Conservation (phyloP, 1,284 basidiomycete species). For the Trichosporon coremiiforme region DNA sequence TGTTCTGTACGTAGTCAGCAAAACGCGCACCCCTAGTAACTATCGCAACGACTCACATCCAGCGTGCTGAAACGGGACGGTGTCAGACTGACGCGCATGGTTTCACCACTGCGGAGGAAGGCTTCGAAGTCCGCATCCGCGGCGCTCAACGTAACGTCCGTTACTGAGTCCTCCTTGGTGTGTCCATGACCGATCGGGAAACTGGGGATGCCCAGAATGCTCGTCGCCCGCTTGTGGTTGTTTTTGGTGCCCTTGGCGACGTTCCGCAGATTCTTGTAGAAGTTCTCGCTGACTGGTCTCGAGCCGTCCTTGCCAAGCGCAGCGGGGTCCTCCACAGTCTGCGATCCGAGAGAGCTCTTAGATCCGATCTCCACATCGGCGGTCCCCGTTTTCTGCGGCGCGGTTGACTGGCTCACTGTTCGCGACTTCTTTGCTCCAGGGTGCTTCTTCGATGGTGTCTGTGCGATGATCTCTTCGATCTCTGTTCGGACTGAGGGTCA, state of each 20-base stretch:
- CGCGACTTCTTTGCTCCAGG: conserved; percentile 10
- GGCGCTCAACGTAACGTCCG: conserved; percentile 46
- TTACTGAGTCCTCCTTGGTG: conserved; percentile 15
- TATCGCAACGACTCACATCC: conserved; percentile 64
- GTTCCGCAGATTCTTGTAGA: conserved; percentile 22
- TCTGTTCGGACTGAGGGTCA: conserved; percentile 19
- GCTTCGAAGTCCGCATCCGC: conserved; percentile 77
- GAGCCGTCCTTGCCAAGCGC: conserved; percentile 5
- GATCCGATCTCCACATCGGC: background rate
- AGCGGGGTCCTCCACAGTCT: background rate
- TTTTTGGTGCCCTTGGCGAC: conserved; percentile 18
- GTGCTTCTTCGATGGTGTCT: conserved; percentile 4
- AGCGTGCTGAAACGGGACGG: conserved; percentile 86
- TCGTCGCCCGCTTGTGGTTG: conserved; percentile 25
- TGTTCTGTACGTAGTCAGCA: conserved; percentile 15
- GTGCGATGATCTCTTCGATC: background rate
- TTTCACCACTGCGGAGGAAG: conserved; percentile 79
- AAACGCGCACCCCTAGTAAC: background rate
- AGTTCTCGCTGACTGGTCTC: conserved; percentile 27
- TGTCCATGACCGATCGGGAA: conserved; percentile 2
- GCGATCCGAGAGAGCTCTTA: background rate
- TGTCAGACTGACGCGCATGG: conserved; percentile 92
- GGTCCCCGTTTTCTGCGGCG: background rate
- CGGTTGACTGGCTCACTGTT: background rate
- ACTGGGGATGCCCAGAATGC: conserved; percentile 8